Percentiles rank a stretch among this genome's conserved stretches.
These are phyloP conservation scores for Nakaseomyces bracarensis DNA, from an alignment of 1,139 yeast species.

Conservation along the genomic window DNA sequence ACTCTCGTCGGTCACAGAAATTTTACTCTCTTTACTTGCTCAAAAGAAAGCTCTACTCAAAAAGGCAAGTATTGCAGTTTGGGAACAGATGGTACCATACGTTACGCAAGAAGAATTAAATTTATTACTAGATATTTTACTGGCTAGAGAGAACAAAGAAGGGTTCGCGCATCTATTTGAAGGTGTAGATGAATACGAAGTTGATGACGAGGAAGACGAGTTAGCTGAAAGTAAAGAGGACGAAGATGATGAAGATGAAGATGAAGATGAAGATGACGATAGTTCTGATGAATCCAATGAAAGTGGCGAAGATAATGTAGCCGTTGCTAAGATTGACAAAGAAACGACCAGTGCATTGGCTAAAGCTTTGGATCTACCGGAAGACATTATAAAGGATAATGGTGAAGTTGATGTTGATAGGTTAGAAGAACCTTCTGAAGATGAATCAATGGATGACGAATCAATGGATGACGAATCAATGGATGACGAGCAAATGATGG, in stretches of 20 bases:
- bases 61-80: conserved; percentile 61
- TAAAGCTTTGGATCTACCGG: conserved; percentile 65
- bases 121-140: conserved; percentile 57
- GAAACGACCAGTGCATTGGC: conserved; percentile 66
- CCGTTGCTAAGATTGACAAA: conserved; percentile 48
- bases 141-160: conserved; percentile 67
- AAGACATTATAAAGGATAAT: conserved; percentile 38
- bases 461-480: conserved; percentile 48
- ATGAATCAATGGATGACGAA: conserved; percentile 53
- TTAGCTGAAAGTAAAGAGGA: conserved; percentile 73
- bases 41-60: conserved; percentile 65
- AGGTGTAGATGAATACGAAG: conserved; percentile 51
- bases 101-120: conserved; percentile 46
- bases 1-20: conserved; percentile 65
- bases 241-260: conserved; percentile 27
- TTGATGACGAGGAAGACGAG: conserved; percentile 76
- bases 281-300: conserved; percentile 38
- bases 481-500: conserved; percentile 98
- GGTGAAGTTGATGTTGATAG: conserved; percentile 46
- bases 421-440: conserved; percentile 42
- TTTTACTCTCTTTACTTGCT: conserved; percentile 65
- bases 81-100: conserved; percentile 57
- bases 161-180: conserved; percentile 78
- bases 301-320: conserved; percentile 56
- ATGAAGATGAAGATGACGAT: conserved; percentile 27